Evolutionary conservation across 2,329 filamentous ascomycete genomes (phyloP), one percentile per base, ranked within the genome.

Genomic region (Aspergillus fumigatus): DNA sequence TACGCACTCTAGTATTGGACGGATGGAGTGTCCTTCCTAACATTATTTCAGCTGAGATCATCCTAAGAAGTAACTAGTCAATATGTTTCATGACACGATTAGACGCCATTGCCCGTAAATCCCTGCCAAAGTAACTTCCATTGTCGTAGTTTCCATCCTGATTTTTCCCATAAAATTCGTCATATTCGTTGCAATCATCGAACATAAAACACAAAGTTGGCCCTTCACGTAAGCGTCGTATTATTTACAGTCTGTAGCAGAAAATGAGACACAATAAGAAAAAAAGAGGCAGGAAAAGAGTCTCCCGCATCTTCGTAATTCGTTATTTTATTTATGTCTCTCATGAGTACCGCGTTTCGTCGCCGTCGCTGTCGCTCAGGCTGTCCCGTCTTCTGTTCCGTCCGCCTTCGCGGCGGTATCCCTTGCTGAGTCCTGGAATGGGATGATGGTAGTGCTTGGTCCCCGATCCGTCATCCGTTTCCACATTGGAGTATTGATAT

Each of bases 371-470:
- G 59, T 83, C 81, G 65, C 80, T 82, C 70, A 83, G 66, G 65
- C 79, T 81, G 60, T 83, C 81, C 58, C 80, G 74, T 48, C 80
- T 69, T 19, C 73, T 71, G 40, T 78, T 73, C n/a, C 67, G 65
- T 19, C 67, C 65, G 11, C 66, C 67, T 38, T 73, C 71, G 27
- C 73, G 72, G 10, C 74, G 69, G 54, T 76, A 76, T 9, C 73
- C 75, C 60, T 74, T 73, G 57, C 75, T 81, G 63, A 84, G 62
- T 0, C 80, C 81, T 0, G 83, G 82, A 50, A 85, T 81, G 8
- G 82, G 77, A 69, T 83, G 82, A 26, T 80, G 79, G 63, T 85
- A 85, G 50, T 75, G 76, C 68, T 81, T 83, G 11, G 80, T 82
- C 9, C 81, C 80, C 0, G 74, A 73, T 4, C 73, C 74, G 2